Evolutionary conservation across 1,284 basidiomycete genomes (phyloP).

Genomic region (Fomitopsis pinicola): DNA sequence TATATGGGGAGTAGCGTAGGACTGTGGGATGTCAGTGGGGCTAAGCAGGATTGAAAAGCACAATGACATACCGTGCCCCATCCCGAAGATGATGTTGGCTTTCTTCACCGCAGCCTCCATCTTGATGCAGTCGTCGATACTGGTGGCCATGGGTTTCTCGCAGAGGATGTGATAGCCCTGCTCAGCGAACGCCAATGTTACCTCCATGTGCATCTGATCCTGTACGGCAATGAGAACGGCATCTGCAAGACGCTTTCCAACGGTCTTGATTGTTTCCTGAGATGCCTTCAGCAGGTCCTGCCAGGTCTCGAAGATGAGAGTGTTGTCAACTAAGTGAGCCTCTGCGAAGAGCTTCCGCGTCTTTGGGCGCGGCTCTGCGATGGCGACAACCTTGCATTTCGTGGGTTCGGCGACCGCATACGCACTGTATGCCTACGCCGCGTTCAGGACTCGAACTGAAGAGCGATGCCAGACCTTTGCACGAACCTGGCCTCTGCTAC

Average conservation of each 20-base stretch:
- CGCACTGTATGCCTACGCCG: constrained; percentile 54
- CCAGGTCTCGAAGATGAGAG: constrained; percentile 72
- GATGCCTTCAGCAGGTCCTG: constrained; percentile 66
- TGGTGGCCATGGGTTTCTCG: constrained; percentile 88
- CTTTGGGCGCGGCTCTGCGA: constrained; percentile 75
- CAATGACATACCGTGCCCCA: constrained; percentile 65
- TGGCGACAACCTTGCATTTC: constrained; percentile 71
- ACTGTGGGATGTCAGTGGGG: constrained; percentile 40
- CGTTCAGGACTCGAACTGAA: not conserved
- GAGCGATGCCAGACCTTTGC: not conserved
- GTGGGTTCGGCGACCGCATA: constrained; percentile 62
- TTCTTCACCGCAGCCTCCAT: constrained; percentile 72
- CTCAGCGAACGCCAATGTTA: constrained; percentile 67
- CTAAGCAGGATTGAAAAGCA: not conserved
- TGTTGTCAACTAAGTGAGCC: constrained; percentile 53
- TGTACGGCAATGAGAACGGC: constrained; percentile 77
- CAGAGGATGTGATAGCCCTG: constrained; percentile 86
- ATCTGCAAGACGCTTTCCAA: constrained; percentile 71
- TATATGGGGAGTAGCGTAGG: constrained; percentile 83
- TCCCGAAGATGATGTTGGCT: constrained; percentile 72
- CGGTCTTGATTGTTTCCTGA: constrained; percentile 53
- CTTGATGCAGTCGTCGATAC: constrained; percentile 62
- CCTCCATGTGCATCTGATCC: constrained; percentile 72
- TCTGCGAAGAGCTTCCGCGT: constrained; percentile 57
- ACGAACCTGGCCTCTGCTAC: constrained; percentile 70